Base-by-base conservation (phyloP, 768 basidiomycete genomes). In the Kwoniella sp. region DNA sequence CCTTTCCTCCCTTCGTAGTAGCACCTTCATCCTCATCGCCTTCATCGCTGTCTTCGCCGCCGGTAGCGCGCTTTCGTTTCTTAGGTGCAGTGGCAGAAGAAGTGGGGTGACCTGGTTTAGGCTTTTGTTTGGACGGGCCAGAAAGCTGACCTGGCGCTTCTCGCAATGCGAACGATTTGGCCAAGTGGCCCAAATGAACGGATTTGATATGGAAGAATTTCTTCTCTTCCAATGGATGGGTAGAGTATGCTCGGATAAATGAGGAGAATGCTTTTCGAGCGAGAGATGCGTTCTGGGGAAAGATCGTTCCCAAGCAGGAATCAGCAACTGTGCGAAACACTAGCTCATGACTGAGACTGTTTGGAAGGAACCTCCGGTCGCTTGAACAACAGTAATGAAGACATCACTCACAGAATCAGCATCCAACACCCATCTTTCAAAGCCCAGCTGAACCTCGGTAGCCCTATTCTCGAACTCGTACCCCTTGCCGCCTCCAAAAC, bases 141-240 rank as follows among this genome's bases (percentile, higher is more conserved):
- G 72, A 71, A 36, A 65, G 58, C 46, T 65, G 51, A 26, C 72
- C 72, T 12, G 79, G 72, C 26, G 77, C 76, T 69, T 78, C 74
- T 69, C 80, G 67, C 21, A 79, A 69, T 30, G 72, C 74, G 69
- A 79, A 77, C 29, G 78, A 65, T 71, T 79, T 80, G 67, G 81
- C 71, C 27, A 80, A 81, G 82, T 99, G 96, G 1, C 96, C 96
- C 48, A 96, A 85, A 76, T 99, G 96, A 9, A 98, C 84, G 76
- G 95, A 87, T 17, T 90, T 89, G 63, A 97, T 88, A 80, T 98
- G 94, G 83, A 99, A 99, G 56, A 98, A 91, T 68, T 92, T 88
- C 75, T 98, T 99, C 80, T 98, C 96, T 64, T 88, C 87, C 17
- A 90, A 85, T 0, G 96, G 94, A 81, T 99, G 96, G 0, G 96